These are phyloP conservation scores for Cercospora brassicicola DNA, from an alignment of 2,329 filamentous ascomycete genomes.

Conservation along the genomic window DNA sequence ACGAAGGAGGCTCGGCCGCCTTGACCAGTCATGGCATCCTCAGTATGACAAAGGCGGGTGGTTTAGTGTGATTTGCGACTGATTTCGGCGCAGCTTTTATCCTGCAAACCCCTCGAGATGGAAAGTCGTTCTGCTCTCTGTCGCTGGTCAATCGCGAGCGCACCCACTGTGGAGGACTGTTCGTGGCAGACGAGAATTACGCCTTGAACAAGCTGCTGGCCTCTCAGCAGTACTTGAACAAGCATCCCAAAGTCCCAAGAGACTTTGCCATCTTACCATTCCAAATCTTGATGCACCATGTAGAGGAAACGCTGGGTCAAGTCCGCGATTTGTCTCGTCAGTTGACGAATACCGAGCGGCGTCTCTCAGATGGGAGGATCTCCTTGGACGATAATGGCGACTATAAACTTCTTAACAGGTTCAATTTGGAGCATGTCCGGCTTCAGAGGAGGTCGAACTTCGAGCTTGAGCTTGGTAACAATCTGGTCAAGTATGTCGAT, in stretches of 20 bases:
- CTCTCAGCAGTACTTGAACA: constrained; percentile 35
- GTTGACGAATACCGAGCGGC: constrained; percentile 37
- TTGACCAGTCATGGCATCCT: constrained; percentile 36
- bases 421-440: constrained; percentile 38
- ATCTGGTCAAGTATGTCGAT: constrained; percentile 38
- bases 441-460: constrained; percentile 38
- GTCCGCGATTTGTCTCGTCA: constrained; percentile 35
- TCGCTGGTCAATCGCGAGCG: constrained; percentile 39
- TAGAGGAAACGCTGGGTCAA: constrained; percentile 36
- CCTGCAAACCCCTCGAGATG: constrained; percentile 39
- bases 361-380: constrained; percentile 38
- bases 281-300: constrained; percentile 35
- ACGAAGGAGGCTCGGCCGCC: constrained; percentile 37
- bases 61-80: background rate
- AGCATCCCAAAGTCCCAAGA: constrained; percentile 38
- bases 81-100: constrained; percentile 31
- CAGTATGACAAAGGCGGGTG: constrained; percentile 22
- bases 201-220: constrained; percentile 33
- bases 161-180: constrained; percentile 37
- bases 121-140: constrained; percentile 37
- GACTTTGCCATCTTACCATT: constrained; percentile 40
- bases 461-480: constrained; percentile 37
- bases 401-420: constrained; percentile 39
- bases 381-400: constrained; percentile 38
- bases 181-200: constrained; percentile 35